Base-by-base conservation (phyloP, 345 rosid species). In the Hibiscus syriacus region DNA sequence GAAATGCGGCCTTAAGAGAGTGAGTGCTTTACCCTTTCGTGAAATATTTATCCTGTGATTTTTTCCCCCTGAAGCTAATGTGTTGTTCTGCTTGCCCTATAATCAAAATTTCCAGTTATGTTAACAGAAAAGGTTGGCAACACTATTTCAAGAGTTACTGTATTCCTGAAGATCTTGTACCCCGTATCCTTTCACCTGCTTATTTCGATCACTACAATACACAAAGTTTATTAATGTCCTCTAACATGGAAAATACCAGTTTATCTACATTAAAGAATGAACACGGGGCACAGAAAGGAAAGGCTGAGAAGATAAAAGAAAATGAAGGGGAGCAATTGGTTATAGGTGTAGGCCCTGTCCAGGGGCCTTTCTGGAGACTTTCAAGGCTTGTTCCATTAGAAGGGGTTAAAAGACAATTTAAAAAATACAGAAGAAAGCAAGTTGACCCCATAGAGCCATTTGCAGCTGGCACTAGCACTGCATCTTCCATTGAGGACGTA, bases 1-100 rank as follows among this genome's bases (percentile, higher is more conserved):
- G 98, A 64, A 93, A 93, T 78, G 96, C 98, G 29, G 96, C 98
- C 58, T 80, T 93, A 79, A 83, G 92, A 83, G 98, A 93, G 98
- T 93, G 84, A 27, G 88, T 73, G 61, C 70, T 59, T 7, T 27
- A 36, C 26, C 60, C 2, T 55, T 70, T 68, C 29, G 26, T 68
- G 2, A 64, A 29, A 60, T 50, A 25, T 66, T 69, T 39, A 43
- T 69, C 43, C 54, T 71, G 71, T 32, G 2, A 20, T 5, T 36
- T 64, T n/a, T 41, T 20, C 29, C 66, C 57, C 29, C 13, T 29
- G 27, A 32, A 23, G 70, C 38, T 69, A 17, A 30, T 53, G 41
- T 68, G 58, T 71, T 22, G 19, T 63, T 43, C 62, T 23, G 2
- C 23, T 0, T 67, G 3, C 6, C 9, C 0, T 25, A 36, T 41